Base-by-base conservation (phyloP, 192 early-diverging fungal species). In the Backusella morwellensis region DNA sequence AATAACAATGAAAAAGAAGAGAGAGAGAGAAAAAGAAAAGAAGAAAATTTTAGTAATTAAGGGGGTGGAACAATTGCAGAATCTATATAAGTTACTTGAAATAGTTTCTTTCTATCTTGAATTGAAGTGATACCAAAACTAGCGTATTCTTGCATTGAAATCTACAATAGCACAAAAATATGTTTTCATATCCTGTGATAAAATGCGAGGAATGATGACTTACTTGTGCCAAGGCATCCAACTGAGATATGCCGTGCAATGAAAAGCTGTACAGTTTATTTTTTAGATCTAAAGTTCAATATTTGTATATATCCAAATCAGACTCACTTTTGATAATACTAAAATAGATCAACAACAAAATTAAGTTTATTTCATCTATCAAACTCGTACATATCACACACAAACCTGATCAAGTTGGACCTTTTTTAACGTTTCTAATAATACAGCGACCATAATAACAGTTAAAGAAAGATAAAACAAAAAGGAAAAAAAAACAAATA, bases 101-200 rank as follows among this genome's bases (percentile, higher is more conserved):
- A 90, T 35, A 89, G 75, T 36, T 81, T 84, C 73, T 84, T 84
- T 72, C 92, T 81, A 73, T 91, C 89, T 40, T 88, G 83, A 80
- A 88, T 88, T 23, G 86, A 84, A 19, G 83, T 88, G 38, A 91
- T 88, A 26, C 89, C 89, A 38, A 91, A 67, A 35, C 78, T 78
- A 36, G 79, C 84, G 72, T 89, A 91, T 74, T 91, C 92, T 75
- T 94, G 93, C 92, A 96, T 94, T n/a, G 91, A 92, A 69, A 96
- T 84, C 86, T 92, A 83, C 74, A 34, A 36, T 26, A 29, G 42
- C 2, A 26, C 50, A 50, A 36, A 15, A 54, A 40, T 29, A 32
- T 15, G 5, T 66, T 52, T 54, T n/a, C 35, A 35, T 47, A 8
- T 56, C 32, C 32, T 70, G 6, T 68, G n/a, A 35, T 35, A 21